Evolutionary conservation across 331 rosid species (phyloP), one percentile per base, ranked within the genome.

Genomic region (Phaseolus coccineus): DNA sequence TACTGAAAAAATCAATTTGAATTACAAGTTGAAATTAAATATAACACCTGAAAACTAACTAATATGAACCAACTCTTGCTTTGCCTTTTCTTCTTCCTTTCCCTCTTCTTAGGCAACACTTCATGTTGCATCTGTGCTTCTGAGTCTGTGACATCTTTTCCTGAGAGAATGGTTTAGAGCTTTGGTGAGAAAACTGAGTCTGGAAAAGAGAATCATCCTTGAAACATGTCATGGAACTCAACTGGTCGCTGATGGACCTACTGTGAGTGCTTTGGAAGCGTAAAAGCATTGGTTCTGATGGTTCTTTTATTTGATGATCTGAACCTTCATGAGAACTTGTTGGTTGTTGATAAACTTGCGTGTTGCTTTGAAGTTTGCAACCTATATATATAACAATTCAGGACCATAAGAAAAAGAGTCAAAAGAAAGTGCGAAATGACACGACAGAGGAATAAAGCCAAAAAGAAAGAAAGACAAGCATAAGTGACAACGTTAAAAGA

Each of bases 211-310:
- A 81, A 52, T 48, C 86, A 16, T 80, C 40, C 2, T 67, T 75
- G 77, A 78, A 90, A 80, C 80, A 85, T 77, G 86, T 55, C 69
- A 82, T 85, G 80, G 87, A 77, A 85, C 81, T 85, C 61, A 85
- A 71, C n/a, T 89, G 87, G 63, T 94, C 93, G 81, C 95, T 92
- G 88, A 87, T 86, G 63, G 97, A 89, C 85, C 94, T 84, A 5
- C 67, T 86, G 51, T 69, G 91, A 69, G 33, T 51, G 69, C 76
- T 81, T 51, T 81, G 84, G 16, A 80, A 74, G 19, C 61, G 79
- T 1, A 52, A 82, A 69, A 85, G 55, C 71, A 62, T 80, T 16
- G 87, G 77, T 59, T 85, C 62, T 71, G 84, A 55, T 64, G 83
- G 31, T 25, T 30, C 30, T 62, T 71, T 40, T 2, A 65, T 81